Percentiles rank a stretch among this genome's conserved stretches.
phyloP scores from a whole-genome alignment of 1,284 basidiomycete species.

The Cryptococcus deneoformans region DNA sequence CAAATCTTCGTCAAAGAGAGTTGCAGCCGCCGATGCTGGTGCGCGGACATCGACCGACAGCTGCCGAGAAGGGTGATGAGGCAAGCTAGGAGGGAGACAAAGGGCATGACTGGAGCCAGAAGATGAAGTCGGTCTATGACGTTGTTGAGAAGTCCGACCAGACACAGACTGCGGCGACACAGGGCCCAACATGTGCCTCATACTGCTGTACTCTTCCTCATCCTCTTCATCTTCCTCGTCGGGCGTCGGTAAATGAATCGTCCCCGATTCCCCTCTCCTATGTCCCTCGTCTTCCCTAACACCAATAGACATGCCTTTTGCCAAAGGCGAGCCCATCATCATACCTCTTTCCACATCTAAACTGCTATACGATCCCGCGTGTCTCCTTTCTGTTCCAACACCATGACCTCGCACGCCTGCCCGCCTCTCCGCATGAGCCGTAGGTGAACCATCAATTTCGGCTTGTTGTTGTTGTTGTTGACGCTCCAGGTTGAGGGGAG shows the following conservation, averaged over 20 bases:
- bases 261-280: slow-evolving; percentile 25
- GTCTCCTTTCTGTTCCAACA: slow-evolving; percentile 54
- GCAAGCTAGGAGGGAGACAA: slow-evolving; percentile 11
- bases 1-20: slow-evolving; percentile 51
- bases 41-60: slow-evolving; percentile 44
- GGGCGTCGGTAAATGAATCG: slow-evolving; percentile 17
- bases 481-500: slow-evolving; percentile 10
- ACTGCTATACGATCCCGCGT: slow-evolving; percentile 88
- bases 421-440: slow-evolving; percentile 3
- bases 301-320: slow-evolving; percentile 2
- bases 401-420: neutral
- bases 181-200: slow-evolving; percentile 10
- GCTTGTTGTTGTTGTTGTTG: neutral
- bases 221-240: slow-evolving; percentile 16
- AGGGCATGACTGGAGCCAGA: slow-evolving; percentile 34
- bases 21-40: slow-evolving; percentile 45
- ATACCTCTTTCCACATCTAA: slow-evolving; percentile 88
- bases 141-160: slow-evolving; percentile 20
- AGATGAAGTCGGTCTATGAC: slow-evolving; percentile 35
- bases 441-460: slow-evolving; percentile 21
- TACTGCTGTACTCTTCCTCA: slow-evolving; percentile 10
- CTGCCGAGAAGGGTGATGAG: slow-evolving; percentile 23
- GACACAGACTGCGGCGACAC: slow-evolving; percentile 9
- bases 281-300: slow-evolving; percentile 12
- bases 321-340: slow-evolving; percentile 57